phyloP scores from a whole-genome alignment of 768 basidiomycete species.

The Mycena haematopus region DNA sequence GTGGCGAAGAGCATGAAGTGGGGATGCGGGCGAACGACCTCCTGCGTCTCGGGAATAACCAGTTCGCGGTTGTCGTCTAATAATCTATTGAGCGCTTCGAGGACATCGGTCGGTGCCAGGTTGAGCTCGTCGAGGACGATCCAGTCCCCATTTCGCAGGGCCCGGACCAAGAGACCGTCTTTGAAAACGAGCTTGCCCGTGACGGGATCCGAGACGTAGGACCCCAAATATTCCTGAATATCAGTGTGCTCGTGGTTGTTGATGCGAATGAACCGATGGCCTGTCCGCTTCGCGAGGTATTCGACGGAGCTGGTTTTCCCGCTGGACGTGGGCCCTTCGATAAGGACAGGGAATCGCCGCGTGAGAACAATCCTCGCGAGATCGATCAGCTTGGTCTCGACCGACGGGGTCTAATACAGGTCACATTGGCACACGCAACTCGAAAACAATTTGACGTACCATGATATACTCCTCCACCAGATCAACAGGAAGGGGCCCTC shows the following conservation, averaged over 20 bases:
- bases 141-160: conserved; percentile 93
- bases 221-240: conserved; percentile 97
- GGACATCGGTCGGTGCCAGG: conserved; percentile 95
- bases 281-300: conserved; percentile 90
- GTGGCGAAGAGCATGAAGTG: conserved; percentile 99
- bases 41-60: conserved; percentile 94
- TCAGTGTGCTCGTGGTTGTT: conserved; percentile 99
- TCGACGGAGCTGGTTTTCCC: conserved; percentile 98
- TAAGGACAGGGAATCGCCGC: conserved; percentile 89
- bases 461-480: conserved; percentile 85
- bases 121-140: conserved; percentile 98
- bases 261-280: conserved; percentile 95
- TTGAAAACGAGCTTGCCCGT: conserved; percentile 96
- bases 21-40: conserved; percentile 90
- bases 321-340: conserved; percentile 97
- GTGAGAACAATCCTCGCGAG: conserved; percentile 92
- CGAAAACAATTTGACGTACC: conserved; percentile 4
- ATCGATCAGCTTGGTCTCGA: conserved; percentile 91
- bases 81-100: conserved; percentile 95
- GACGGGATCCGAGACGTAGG: conserved; percentile 90
- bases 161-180: conserved; percentile 92
- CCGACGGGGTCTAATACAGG: conserved; percentile 72
- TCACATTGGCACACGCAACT: too few species aligned
- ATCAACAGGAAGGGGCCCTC: conserved; percentile 71
- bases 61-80: conserved; percentile 98